These are phyloP conservation scores for Asterella californica DNA, from an alignment of 225 moss, liverwort and hornwort species.

Conservation along the genomic window DNA sequence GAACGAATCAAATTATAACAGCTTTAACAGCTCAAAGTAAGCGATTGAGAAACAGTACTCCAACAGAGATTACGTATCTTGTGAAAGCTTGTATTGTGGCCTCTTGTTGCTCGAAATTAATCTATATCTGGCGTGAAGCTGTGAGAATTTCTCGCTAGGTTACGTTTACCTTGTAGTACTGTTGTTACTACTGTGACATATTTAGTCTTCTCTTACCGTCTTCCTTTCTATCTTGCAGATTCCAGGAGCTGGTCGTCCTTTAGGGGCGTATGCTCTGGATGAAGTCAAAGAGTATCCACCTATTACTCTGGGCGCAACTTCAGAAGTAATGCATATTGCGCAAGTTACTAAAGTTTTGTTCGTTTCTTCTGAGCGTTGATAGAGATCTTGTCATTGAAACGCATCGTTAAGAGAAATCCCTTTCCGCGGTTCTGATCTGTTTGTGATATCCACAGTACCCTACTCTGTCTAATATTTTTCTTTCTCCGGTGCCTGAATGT, in stretches of 20 bases:
- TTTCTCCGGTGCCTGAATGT: neutral
- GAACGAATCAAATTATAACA: neutral
- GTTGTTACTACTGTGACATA: neutral
- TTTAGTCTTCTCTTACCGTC: neutral
- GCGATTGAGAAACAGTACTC: too few relatives aligned
- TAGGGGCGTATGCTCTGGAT: conserved; percentile 86
- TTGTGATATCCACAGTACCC: neutral
- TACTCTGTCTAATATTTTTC: neutral
- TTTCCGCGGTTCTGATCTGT: neutral
- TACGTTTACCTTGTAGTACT: neutral
- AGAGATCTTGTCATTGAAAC: neutral
- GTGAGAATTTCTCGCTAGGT: neutral
- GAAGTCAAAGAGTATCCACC: conserved; percentile 86
- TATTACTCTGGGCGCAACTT: conserved; percentile 52
- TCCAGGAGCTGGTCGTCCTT: conserved; percentile 68
- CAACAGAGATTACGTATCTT: neutral
- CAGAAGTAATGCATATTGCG: conserved; percentile 47
- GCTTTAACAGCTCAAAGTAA: neutral
- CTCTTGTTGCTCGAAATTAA: neutral
- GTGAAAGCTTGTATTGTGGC: neutral
- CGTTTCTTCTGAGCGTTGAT: neutral
- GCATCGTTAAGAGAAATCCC: neutral
- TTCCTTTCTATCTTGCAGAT: conserved; percentile 42
- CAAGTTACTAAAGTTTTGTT: neutral
- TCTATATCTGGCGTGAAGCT: neutral